phyloP scores from a whole-genome alignment of 495 filamentous ascomycete genomes.

The Tuber melanosporum region DNA sequence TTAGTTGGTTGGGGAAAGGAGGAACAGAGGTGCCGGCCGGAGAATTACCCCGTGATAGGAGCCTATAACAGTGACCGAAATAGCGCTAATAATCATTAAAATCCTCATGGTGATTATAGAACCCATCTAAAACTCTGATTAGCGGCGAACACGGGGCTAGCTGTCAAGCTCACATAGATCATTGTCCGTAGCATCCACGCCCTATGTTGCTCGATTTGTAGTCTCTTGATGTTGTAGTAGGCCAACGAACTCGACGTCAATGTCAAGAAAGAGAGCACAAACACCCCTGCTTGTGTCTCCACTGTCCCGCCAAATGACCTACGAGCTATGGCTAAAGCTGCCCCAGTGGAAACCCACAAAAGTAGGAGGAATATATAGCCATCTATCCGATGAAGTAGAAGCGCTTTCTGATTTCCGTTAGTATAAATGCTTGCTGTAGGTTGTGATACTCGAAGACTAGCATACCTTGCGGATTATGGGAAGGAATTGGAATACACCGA shows the following conservation, averaged over 20 bases:
- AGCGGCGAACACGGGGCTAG: not conserved
- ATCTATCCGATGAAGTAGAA: conserved; percentile 51
- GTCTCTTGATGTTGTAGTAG: conserved; percentile 49
- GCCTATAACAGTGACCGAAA: conserved; percentile 38
- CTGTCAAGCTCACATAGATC: conserved; percentile 43
- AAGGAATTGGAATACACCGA: conserved; percentile 50
- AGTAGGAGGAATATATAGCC: conserved; percentile 50
- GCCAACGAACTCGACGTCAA: conserved; percentile 43
- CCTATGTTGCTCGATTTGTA: conserved; percentile 54
- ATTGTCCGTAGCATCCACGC: conserved; percentile 53
- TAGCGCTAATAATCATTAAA: conserved; percentile 44
- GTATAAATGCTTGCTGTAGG: not conserved
- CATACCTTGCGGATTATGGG: conserved; percentile 49
- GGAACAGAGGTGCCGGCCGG: not conserved
- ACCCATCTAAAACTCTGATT: conserved; percentile 41
- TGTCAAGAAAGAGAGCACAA: conserved; percentile 44
- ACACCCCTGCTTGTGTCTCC: conserved; percentile 44
- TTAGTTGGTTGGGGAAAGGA: not conserved
- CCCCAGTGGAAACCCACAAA: conserved; percentile 43
- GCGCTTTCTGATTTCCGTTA: conserved; percentile 16
- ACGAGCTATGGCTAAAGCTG: conserved; percentile 47
- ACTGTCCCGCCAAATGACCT: conserved; percentile 48
- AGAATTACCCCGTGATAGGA: conserved; percentile 40
- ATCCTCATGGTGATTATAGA: conserved; percentile 49
- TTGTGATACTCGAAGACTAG: not conserved